Evolutionary conservation across 1,284 basidiomycete genomes (phyloP).

Genomic region (Moesziomyces parantarcticus): DNA sequence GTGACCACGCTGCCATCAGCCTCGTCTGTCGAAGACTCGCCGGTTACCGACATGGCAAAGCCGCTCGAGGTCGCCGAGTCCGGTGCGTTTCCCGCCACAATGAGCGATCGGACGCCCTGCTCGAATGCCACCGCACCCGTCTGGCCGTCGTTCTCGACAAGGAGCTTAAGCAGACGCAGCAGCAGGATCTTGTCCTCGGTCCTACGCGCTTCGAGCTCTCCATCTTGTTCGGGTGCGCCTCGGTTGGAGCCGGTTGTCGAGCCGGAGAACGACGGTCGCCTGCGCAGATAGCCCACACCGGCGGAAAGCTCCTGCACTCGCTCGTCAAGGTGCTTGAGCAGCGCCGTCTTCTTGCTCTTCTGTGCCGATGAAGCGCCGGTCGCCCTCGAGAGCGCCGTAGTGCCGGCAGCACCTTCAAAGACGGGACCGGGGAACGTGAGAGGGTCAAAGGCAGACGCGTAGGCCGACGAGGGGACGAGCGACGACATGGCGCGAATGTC

Average conservation of each 20-base stretch:
- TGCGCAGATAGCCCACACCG: constrained; percentile 60
- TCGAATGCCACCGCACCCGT: constrained; percentile 47
- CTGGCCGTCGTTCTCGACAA: constrained; percentile 64
- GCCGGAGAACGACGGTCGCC: constrained; percentile 43
- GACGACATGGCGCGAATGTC: constrained; percentile 44
- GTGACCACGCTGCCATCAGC: constrained; percentile 39
- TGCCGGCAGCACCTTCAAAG: constrained; percentile 51
- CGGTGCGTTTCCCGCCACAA: constrained; percentile 27
- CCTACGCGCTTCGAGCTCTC: constrained; percentile 51
- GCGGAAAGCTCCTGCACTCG: constrained; percentile 55
- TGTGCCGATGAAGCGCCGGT: constrained; percentile 34
- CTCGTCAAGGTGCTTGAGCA: constrained; percentile 60
- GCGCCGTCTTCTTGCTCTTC: constrained; percentile 59
- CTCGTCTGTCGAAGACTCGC: constrained; percentile 3
- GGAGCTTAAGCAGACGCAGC: constrained; percentile 53
- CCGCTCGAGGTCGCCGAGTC: constrained; percentile 18
- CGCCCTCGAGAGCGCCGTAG: constrained; percentile 52
- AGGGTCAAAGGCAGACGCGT: constrained; percentile 59
- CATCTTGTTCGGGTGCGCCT: constrained; percentile 16
- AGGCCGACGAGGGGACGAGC: constrained; percentile 52
- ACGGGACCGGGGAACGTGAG: constrained; percentile 60
- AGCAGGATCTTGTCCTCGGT: constrained; percentile 63
- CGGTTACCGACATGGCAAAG: neutral
- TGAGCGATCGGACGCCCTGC: constrained; percentile 35
- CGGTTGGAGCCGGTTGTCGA: constrained; percentile 12